phyloP scores from a whole-genome alignment of 345 rosid genomes.

The Barbarea vulgaris region DNA sequence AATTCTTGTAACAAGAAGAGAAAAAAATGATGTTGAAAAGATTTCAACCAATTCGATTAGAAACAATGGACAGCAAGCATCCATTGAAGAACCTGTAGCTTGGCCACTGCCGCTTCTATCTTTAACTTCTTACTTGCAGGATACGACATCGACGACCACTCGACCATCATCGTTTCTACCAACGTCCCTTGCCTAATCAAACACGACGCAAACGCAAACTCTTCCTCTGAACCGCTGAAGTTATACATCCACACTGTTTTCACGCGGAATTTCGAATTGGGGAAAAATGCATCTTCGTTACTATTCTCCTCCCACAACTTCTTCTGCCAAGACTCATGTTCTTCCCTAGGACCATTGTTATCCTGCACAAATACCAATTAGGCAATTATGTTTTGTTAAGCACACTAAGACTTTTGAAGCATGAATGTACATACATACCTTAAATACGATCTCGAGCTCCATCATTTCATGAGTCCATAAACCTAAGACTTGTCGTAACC shows the following conservation, averaged over 20 bases:
- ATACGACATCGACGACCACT: conserved; percentile 36
- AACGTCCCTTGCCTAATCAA: background rate
- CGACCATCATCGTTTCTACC: conserved; percentile 27
- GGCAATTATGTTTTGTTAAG: background rate
- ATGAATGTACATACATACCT: conserved; percentile 12
- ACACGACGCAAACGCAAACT: background rate
- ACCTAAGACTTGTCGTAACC: background rate
- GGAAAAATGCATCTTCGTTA: background rate
- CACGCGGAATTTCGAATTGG: background rate
- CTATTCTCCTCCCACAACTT: background rate
- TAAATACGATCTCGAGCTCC: conserved; percentile 19
- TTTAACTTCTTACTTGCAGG: conserved; percentile 40
- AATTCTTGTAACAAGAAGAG: too few species aligned
- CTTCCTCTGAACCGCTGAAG: conserved; percentile 10
- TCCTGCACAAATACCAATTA: conserved; percentile 13
- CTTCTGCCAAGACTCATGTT: background rate
- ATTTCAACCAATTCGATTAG: background rate
- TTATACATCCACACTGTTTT: background rate
- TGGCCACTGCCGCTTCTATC: conserved; percentile 7
- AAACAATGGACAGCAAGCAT: background rate
- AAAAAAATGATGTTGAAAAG: too few species aligned
- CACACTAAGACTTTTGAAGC: background rate
- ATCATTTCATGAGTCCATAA: background rate
- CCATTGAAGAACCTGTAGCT: background rate
- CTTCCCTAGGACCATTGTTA: background rate